Base-by-base conservation (phyloP, 495 filamentous ascomycete species). In the Penicillium turbatum region DNA sequence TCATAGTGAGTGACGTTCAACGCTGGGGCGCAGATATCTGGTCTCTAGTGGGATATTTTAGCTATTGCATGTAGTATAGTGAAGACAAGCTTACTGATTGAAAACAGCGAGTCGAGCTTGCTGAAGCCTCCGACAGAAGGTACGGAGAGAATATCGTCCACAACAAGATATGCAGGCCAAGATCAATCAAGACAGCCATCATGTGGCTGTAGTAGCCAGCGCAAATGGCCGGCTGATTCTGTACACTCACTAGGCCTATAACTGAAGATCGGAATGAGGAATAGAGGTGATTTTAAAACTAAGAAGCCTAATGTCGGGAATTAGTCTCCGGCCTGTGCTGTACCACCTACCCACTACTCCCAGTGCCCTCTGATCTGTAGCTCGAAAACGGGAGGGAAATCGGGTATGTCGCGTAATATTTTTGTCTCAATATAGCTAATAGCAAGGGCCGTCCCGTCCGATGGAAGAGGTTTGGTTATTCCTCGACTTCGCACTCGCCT, bases 1-100 rank as follows among this genome's bases (percentile, higher is more conserved):
- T 48, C 45, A 48, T 36, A 48, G 19, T 48, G 31, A 9, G 31
- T 48, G 19, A 48, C 13, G 7, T 48, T 24, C 29, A 37, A 48
- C 0, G 26, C 17, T 6, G 19, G 45, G 12, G 19, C 45, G 31
- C 45, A 48, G 6, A 48, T 35, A 36, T 48, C 45, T 37, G 45
- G 45, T 35, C 31, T 31, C 31, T 48, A 36, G n/a, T 19, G 45
- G 7, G 6, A 47, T 21, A 5, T 1, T 1, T 46, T 17, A 46
- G 43, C 29, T 21, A 29, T 24, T 24, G 21, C 4, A 24, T 24
- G 21, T 24, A 24, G 21, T 24, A 24, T 24, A 24, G 2, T 24
- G 21, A 24, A 24, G 21, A 24, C 4, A 24, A 24, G 21, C 26
- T 15, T 30, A 46, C 43, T 5, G 43, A 46, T 21, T 46, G 43